Base-by-base conservation (phyloP, 2,329 filamentous ascomycete species). In the Lasiodiplodia sp. region DNA sequence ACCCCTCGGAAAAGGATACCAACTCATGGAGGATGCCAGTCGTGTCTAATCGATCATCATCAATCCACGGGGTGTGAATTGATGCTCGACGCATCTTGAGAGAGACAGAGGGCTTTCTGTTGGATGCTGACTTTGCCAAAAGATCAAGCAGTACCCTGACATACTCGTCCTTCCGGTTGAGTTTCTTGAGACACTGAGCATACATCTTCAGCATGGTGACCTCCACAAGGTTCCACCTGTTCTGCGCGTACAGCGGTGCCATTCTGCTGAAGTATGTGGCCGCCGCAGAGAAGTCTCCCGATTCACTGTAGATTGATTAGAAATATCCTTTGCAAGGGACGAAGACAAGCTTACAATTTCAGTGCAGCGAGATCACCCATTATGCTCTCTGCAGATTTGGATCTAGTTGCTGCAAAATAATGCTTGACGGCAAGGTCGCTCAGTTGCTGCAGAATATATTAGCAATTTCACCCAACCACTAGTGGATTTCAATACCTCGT, bases 151-250 rank as follows among this genome's bases (percentile, higher is more conserved):
- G 85, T 10, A 92, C 89, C 28, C 88, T 87, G 18, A 94, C 89
- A 74, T 94, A 96, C 70, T 97, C 93, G 65, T 95, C 91, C 69
- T 89, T 89, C 16, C 89, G 88, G 60, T 91, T 85, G 34, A 97
- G 86, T 73, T 92, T 87, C 71, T 92, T 91, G 34, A 99, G 85
- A 77, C 94, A 98, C 60, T 88, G 87, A 0, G 92, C 88, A 77
- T 97, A 96, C 85, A 97, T 91, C 71, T 92, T 88, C 6, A 98
- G 85, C 86, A 97, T 92, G 0, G 91, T 91, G 3, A 93, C 83
- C 76, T 98, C 94, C 14, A 97, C 84, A 0, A 90, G 83, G 66
- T 87, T 89, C 94, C 96, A 98, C 56, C 90, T 88, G 68, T 87
- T 89, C 68, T 91, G 88, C 0, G 91, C 91, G 73, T 96, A 97